These are phyloP conservation scores for Globisporangium irregulare DNA, from an alignment of 352 stramenopile genomes.

Conservation along the genomic window DNA sequence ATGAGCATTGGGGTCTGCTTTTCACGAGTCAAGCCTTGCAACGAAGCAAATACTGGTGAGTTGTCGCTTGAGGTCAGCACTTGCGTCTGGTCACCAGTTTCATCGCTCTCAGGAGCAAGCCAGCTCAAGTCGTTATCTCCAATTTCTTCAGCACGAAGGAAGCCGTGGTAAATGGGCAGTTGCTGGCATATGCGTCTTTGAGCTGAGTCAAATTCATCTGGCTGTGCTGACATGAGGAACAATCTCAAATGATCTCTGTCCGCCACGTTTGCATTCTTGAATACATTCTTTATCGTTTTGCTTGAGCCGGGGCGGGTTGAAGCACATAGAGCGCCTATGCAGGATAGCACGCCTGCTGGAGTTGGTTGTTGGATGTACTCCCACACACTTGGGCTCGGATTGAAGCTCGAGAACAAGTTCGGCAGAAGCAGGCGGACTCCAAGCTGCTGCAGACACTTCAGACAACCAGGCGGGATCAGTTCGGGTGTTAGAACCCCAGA, in stretches of 20 bases:
- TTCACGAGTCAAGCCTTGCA: constrained; percentile 21
- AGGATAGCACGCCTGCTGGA: constrained; percentile 46
- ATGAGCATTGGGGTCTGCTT: constrained; percentile 22
- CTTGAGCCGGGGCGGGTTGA: not conserved
- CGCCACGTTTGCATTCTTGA: constrained; percentile 18
- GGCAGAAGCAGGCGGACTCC: constrained; percentile 51
- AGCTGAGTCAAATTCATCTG: constrained; percentile 30
- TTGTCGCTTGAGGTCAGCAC: constrained; percentile 17
- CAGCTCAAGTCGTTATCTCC: constrained; percentile 25
- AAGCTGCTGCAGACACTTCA: constrained; percentile 44
- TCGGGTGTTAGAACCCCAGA: constrained; percentile 53
- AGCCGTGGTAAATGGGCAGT: constrained; percentile 55
- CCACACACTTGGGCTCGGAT: constrained; percentile 60
- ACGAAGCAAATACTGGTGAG: constrained; percentile 28
- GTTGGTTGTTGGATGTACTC: constrained; percentile 73
- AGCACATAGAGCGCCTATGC: constrained; percentile 24
- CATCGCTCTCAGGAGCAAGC: constrained; percentile 15
- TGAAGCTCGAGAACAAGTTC: constrained; percentile 49
- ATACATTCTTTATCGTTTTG: constrained; percentile 18
- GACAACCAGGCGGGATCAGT: constrained; percentile 41
- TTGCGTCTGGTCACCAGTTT: not conserved
- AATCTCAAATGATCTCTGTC: constrained; percentile 41
- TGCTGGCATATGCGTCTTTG: constrained; percentile 34
- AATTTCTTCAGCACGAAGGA: constrained; percentile 16
- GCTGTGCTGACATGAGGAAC: constrained; percentile 42